Conservation (phyloP, 768 basidiomycete genomes). For the Austroboletus festivus region DNA sequence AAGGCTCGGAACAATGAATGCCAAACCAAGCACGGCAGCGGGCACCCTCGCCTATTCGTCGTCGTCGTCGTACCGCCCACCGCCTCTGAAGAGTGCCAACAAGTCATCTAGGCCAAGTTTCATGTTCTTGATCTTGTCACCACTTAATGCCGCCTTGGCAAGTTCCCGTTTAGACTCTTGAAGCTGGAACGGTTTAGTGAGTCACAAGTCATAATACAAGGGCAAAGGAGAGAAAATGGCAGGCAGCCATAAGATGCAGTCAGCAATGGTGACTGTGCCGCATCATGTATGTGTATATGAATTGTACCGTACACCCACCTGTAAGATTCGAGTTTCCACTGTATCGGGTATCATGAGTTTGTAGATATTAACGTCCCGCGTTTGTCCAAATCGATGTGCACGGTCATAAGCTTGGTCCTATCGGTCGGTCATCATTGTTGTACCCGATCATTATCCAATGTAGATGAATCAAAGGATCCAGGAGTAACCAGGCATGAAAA, state of each 20-base stretch:
- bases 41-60: conserved; percentile 7
- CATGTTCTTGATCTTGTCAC: conserved; percentile 83
- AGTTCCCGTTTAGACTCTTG: conserved; percentile 90
- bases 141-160: conserved; percentile 79
- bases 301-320: conserved; percentile 36
- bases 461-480: not conserved
- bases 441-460: not conserved
- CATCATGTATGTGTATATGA: not conserved
- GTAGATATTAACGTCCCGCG: conserved; percentile 79
- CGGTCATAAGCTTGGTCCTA: conserved; percentile 94
- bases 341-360: conserved; percentile 85
- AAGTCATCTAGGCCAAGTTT: conserved; percentile 84
- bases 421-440: not conserved
- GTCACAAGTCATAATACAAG: too few species aligned
- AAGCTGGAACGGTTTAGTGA: too few species aligned
- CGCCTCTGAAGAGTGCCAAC: conserved; percentile 70
- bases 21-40: not conserved
- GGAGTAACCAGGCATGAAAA: not conserved
- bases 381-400: conserved; percentile 88
- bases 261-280: too few species aligned
- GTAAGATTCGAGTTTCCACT: conserved; percentile 84
- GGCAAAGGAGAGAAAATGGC: not conserved
- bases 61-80: conserved; percentile 56
- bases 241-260: not conserved
- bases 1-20: not conserved